A percentile compares a stretch with the other conserved stretches of the same genome.
These are phyloP conservation scores for Apiospora pterosperma DNA, from an alignment of 2,329 filamentous ascomycete species.

Conservation along the genomic window DNA sequence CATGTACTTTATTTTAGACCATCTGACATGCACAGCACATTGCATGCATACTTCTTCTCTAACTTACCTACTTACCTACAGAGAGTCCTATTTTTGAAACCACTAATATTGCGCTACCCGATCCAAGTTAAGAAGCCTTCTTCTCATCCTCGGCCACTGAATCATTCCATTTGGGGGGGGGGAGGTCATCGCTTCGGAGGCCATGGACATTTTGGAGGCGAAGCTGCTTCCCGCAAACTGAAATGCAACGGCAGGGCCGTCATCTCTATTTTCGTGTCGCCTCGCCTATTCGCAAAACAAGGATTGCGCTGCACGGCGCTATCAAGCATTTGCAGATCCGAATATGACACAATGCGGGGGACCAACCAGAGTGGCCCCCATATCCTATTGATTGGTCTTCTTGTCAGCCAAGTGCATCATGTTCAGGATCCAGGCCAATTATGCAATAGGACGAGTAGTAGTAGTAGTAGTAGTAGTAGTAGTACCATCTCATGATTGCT, in stretches of 20 bases:
- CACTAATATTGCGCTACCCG: too few relatives aligned
- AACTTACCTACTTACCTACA: not conserved
- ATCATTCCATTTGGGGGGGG: too few relatives aligned
- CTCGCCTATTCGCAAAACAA: not conserved
- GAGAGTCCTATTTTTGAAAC: too few relatives aligned
- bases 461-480: not conserved
- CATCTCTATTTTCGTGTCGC: not conserved
- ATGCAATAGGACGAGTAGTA: not conserved
- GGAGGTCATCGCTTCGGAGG: too few relatives aligned
- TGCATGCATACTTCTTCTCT: not conserved
- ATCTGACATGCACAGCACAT: not conserved
- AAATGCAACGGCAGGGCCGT: not conserved
- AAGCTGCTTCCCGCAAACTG: not conserved
- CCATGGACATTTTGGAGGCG: not conserved
- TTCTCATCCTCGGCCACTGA: too few relatives aligned
- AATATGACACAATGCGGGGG: not conserved
- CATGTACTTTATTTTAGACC: not conserved
- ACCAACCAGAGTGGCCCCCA: not conserved
- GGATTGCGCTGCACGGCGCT: not conserved
- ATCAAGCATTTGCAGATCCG: not conserved
- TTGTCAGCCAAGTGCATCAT: not conserved
- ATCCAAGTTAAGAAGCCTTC: too few relatives aligned
- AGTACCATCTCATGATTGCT: not conserved
- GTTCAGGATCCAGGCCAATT: not conserved
- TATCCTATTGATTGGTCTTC: not conserved